phyloP scores from a whole-genome alignment of 73 alveolate species.

The Diophrys appendiculata region DNA sequence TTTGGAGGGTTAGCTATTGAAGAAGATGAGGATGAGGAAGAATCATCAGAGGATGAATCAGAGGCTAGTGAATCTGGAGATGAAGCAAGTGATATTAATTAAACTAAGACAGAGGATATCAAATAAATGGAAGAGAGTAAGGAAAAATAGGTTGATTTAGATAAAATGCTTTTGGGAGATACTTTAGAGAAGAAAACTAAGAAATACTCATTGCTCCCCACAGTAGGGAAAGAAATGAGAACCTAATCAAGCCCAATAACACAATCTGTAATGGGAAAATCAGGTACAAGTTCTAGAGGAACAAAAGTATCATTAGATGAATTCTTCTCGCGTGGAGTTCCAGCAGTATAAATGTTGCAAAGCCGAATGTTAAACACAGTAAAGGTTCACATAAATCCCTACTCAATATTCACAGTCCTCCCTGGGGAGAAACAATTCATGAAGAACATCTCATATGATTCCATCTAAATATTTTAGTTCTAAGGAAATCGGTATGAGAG shows the following conservation, averaged over 20 bases:
- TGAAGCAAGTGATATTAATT: too few relatives aligned
- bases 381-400: background rate
- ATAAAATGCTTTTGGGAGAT: too few relatives aligned
- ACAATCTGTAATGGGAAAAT: conserved; percentile 9
- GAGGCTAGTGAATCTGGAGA: too few relatives aligned
- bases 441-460: background rate
- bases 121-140: too few relatives aligned
- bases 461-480: background rate
- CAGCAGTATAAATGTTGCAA: background rate
- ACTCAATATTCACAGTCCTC: background rate
- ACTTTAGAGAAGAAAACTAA: too few relatives aligned
- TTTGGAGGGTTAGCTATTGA: conserved; percentile 2
- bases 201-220: background rate
- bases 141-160: too few relatives aligned
- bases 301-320: background rate
- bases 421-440: background rate
- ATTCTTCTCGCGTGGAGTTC: background rate
- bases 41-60: too few relatives aligned
- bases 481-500: conserved; percentile 10
- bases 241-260: too few relatives aligned
- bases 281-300: conserved; percentile 13
- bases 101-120: too few relatives aligned
- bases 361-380: background rate
- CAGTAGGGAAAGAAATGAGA: background rate
- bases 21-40: conserved; percentile 17